Percentiles rank a stretch among this genome's conserved stretches.
These are phyloP conservation scores for Alternaria infectoria DNA, from an alignment of 2,329 filamentous ascomycete species.

Conservation along the genomic window DNA sequence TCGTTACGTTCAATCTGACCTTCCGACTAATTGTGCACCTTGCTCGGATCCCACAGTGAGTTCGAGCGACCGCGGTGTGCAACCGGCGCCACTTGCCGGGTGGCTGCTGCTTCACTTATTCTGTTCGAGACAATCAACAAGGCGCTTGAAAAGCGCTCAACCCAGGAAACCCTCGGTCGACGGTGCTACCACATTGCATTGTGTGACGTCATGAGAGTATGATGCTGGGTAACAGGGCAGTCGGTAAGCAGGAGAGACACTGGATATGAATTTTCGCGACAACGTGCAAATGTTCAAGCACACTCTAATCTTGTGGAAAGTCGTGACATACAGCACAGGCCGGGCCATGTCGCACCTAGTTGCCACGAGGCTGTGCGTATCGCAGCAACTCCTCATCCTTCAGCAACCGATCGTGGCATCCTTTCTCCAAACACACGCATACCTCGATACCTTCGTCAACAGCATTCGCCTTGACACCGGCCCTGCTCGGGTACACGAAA, in stretches of 20 bases:
- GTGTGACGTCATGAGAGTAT: background rate
- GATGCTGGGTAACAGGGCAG: background rate
- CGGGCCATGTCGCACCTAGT: background rate
- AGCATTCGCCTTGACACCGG: conserved; percentile 2
- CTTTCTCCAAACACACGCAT: conserved; percentile 20
- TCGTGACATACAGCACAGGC: background rate
- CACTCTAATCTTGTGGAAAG: background rate
- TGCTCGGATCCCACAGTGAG: background rate
- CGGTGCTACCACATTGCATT: background rate
- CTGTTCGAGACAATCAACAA: background rate
- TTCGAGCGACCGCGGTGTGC: background rate
- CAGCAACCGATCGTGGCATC: conserved; percentile 16
- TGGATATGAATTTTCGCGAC: background rate
- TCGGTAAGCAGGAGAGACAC: background rate
- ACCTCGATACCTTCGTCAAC: conserved; percentile 28
- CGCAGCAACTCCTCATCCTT: conserved; percentile 16
- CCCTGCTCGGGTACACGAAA: conserved; percentile 22
- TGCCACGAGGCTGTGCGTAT: conserved; percentile 3
- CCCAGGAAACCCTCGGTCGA: background rate
- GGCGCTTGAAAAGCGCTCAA: background rate
- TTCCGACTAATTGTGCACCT: background rate
- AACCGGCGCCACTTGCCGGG: background rate
- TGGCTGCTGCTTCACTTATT: background rate
- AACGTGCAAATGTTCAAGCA: background rate
- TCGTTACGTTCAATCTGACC: background rate